Evolutionary conservation across 345 rosid species (phyloP), one percentile per base, ranked within the genome.

Genomic region (Melaleuca alternifolia): DNA sequence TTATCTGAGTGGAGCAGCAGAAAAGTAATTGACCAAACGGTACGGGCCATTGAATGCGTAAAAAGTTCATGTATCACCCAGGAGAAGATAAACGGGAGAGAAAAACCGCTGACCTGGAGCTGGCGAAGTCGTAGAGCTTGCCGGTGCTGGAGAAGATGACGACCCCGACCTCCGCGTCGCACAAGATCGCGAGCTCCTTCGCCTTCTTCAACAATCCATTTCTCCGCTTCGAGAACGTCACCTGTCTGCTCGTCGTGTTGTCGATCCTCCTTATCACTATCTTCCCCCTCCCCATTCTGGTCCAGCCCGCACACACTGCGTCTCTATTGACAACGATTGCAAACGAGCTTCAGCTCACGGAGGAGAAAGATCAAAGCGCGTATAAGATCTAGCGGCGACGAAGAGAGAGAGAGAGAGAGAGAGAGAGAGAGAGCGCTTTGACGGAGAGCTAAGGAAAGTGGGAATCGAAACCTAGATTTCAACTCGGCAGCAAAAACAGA

Each of bases 91-190:
- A 59, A 21, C 30, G 84, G 41, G 61, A 65, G 77, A 46, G 46
- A 13, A 12, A 48, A 71, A 28, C 62, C 51, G 85, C 81, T 46
- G 52, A 92, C 93, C 92, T 92, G 91, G 91, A 61, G 87, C 92
- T 92, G 82, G 92, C 84, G 53, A 89, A 92, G 53, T 92, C 93
- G 85, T 88, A 92, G 88, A 92, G 93, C 87, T 89, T 92, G 28
- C 90, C 91, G 41, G 93, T 92, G 90, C 92, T 90, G 88, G 93
- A 92, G 91, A 92, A 92, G 89, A 92, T 87, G 65, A 90, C 84
- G 51, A 92, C 90, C 51, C 92, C 93, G 51, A 90, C 93, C 52
- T 92, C 91, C 14, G 93, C 93, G 48, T 92, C 93, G 89, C 93
- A 92, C 50, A 92, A 59, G 88, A 92, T 92, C 79, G 92, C 90